These are phyloP conservation scores for Exophiala xenobiotica DNA, from an alignment of 2,329 filamentous ascomycete genomes.

Conservation along the genomic window DNA sequence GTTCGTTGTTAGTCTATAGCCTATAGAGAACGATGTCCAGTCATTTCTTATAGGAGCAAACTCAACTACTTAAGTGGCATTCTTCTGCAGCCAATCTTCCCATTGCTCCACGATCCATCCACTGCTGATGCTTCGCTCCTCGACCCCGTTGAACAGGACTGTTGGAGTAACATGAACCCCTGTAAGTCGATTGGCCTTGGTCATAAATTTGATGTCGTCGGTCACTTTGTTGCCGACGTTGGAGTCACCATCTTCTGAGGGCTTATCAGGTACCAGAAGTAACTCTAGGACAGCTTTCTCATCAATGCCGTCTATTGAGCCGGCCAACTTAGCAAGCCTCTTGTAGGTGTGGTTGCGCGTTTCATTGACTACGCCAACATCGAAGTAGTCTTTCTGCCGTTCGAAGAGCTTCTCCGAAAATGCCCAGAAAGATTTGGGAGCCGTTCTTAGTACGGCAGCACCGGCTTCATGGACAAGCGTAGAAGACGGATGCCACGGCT, in stretches of 20 bases:
- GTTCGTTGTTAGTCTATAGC: no score
- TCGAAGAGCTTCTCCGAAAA: constrained; percentile 71
- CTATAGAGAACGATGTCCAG: no score
- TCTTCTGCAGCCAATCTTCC: constrained; percentile 76
- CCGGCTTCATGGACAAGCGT: constrained; percentile 72
- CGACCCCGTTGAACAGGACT: constrained; percentile 78
- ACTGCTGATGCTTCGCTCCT: constrained; percentile 75
- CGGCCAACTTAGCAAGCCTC: constrained; percentile 73
- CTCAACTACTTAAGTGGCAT: constrained; percentile 58
- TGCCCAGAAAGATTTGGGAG: constrained; percentile 73
- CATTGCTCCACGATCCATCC: constrained; percentile 78
- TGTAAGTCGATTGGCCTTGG: constrained; percentile 71
- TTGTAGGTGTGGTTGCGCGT: constrained; percentile 79
- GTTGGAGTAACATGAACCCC: constrained; percentile 91
- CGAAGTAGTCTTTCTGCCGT: constrained; percentile 76
- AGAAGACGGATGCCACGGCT: constrained; percentile 91
- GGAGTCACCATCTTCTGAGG: constrained; percentile 63
- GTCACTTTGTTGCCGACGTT: constrained; percentile 83
- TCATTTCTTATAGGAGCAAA: no score
- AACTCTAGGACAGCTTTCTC: constrained; percentile 68
- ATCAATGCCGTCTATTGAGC: constrained; percentile 63
- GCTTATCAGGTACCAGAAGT: constrained; percentile 67
- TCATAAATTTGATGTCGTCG: constrained; percentile 76
- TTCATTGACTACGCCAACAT: constrained; percentile 80
- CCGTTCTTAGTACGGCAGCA: constrained; percentile 71